Conservation (phyloP, 1,284 basidiomycete genomes). For the Grifola frondosa region DNA sequence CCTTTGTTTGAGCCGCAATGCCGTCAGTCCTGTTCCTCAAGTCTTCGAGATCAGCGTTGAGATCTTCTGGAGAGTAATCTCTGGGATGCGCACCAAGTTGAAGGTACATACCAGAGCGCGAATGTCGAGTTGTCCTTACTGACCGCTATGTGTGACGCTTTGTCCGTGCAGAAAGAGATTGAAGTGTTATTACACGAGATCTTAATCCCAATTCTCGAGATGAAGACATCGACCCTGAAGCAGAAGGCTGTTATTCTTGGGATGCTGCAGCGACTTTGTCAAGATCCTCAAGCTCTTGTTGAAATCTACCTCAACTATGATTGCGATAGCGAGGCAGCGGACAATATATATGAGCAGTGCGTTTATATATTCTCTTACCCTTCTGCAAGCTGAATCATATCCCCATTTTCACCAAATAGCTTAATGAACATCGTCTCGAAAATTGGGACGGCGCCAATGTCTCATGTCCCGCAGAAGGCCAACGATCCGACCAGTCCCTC, state of each 20-base stretch:
- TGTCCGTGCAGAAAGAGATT: conserved; percentile 85
- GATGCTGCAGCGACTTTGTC: conserved; percentile 84
- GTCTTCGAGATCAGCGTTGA: conserved; percentile 99
- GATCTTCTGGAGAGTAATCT: conserved; percentile 96
- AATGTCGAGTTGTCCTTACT: conserved; percentile 3
- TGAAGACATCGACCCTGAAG: conserved; percentile 93
- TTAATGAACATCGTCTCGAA: conserved; percentile 95
- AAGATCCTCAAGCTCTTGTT: conserved; percentile 94
- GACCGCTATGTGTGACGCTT: background rate
- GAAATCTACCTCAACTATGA: conserved; percentile 99
- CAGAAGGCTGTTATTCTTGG: conserved; percentile 91
- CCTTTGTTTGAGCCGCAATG: conserved; percentile 90
- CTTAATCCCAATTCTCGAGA: conserved; percentile 98
- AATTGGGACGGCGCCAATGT: conserved; percentile 74
- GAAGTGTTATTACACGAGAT: conserved; percentile 98
- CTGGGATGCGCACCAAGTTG: conserved; percentile 92
- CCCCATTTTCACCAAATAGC: conserved; percentile 38
- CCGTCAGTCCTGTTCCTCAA: conserved; percentile 92
- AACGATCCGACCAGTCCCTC: conserved; percentile 62
- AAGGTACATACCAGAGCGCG: conserved; percentile 57
- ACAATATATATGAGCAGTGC: conserved; percentile 96
- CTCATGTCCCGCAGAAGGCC: conserved; percentile 43
- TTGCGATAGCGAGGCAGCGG: conserved; percentile 88
- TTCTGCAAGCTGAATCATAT: background rate
- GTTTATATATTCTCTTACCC: no score